Conservation (phyloP, 331 rosid genomes). For the Saraca asoca region DNA sequence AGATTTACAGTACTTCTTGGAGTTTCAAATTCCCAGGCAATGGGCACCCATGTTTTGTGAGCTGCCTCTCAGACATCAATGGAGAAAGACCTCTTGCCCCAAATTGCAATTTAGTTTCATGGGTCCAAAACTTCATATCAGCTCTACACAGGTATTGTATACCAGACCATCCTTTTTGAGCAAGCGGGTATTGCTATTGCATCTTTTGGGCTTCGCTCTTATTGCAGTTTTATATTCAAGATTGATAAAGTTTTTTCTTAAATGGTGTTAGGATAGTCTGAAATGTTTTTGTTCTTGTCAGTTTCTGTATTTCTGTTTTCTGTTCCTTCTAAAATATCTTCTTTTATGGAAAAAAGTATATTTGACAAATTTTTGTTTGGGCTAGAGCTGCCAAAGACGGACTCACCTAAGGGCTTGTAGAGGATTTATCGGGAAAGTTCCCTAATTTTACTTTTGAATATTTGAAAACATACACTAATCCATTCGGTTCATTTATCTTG, state of each 20-base stretch:
- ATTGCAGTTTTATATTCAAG: conserved; percentile 4
- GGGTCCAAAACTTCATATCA: conserved; percentile 67
- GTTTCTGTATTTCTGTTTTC: too few species aligned
- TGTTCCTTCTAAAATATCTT: too few species aligned
- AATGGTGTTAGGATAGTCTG: not conserved
- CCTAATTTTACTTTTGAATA: too few species aligned
- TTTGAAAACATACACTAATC: too few species aligned
- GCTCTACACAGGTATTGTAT: conserved; percentile 68
- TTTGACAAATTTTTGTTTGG: too few species aligned
- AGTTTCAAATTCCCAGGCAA: conserved; percentile 97
- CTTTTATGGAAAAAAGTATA: too few species aligned
- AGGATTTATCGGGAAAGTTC: too few species aligned
- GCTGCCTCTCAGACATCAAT: conserved; percentile 85
- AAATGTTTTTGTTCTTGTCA: too few species aligned
- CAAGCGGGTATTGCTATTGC: not conserved
- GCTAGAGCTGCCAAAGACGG: too few species aligned
- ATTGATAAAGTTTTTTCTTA: conserved; percentile 7
- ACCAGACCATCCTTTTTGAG: conserved; percentile 26
- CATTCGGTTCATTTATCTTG: too few species aligned
- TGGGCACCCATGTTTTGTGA: conserved; percentile 98
- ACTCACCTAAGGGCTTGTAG: too few species aligned
- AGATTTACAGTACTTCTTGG: conserved; percentile 86
- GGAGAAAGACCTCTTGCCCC: conserved; percentile 59
- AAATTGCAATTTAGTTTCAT: conserved; percentile 75
- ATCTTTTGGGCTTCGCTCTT: conserved; percentile 13